Evolutionary conservation across 139 green algal species (phyloP).

Genomic region (Diplosphaera chodatii): DNA sequence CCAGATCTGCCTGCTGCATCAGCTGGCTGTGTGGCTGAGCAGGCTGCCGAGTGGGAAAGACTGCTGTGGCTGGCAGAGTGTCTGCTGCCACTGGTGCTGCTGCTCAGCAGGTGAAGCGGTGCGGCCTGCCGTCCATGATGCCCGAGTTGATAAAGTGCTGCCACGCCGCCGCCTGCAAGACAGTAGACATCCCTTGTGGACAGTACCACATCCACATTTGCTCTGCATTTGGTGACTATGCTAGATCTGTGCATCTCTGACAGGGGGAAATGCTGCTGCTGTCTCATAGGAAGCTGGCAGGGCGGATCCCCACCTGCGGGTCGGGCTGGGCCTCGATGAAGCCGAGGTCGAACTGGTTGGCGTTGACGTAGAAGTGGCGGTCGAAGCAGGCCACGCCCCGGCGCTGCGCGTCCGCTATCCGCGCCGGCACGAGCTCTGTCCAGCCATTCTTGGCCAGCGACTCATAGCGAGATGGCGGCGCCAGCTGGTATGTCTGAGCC

Average conservation of each 20-base stretch:
- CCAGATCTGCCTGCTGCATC: too few relatives aligned
- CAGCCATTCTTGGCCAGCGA: constrained; percentile 24
- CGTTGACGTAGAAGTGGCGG: constrained; percentile 29
- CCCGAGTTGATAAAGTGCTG: constrained; percentile 1
- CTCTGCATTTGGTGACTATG: too few relatives aligned
- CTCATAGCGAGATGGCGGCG: not conserved
- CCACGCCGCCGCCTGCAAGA: not conserved
- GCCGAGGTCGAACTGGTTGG: constrained; percentile 5
- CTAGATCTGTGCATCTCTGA: too few relatives aligned
- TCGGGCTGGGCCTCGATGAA: constrained; percentile 1
- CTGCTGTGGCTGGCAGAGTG: not conserved
- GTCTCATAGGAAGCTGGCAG: not conserved
- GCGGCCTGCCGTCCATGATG: constrained; percentile 6
- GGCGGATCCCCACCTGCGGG: not conserved
- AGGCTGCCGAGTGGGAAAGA: too few relatives aligned
- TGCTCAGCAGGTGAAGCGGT: constrained; percentile 9
- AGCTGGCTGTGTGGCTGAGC: too few relatives aligned
- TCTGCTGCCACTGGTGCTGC: not conserved
- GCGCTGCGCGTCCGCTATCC: constrained; percentile 17
- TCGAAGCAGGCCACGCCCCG: constrained; percentile 45
- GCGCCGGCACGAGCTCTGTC: constrained; percentile 17
- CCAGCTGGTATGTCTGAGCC: not conserved
- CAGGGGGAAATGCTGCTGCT: too few relatives aligned
- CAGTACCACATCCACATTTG: too few relatives aligned
- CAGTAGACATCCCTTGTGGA: too few relatives aligned